phyloP scores from a whole-genome alignment of 2,329 filamentous ascomycete species.

The Sporothrix globosa region DNA sequence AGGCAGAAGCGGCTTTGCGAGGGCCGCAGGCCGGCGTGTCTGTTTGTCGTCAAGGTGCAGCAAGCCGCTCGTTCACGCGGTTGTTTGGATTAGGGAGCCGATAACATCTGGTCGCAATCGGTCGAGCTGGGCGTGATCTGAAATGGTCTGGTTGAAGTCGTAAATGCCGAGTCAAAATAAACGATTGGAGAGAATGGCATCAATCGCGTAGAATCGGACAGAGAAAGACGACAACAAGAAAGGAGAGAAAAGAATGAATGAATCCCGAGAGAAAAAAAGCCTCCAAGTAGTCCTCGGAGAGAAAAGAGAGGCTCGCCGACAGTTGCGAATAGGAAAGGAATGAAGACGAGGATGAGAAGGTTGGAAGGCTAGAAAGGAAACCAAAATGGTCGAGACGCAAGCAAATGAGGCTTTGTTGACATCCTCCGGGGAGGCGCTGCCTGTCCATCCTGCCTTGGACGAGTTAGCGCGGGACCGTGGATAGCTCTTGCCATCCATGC shows the following conservation, averaged over 20 bases:
- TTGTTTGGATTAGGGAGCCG: not conserved
- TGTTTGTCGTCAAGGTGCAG: constrained; percentile 22
- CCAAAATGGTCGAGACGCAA: constrained; percentile 15
- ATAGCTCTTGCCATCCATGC: constrained; percentile 30
- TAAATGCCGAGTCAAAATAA: not conserved
- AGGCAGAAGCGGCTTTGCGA: not conserved
- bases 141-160: not conserved
- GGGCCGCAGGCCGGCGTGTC: not conserved
- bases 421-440: constrained; percentile 24
- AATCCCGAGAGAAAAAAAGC: not conserved
- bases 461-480: constrained; percentile 29
- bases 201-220: not conserved
- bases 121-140: not conserved
- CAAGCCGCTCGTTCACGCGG: constrained; percentile 15
- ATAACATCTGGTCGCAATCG: not conserved
- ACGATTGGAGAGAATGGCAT: not conserved
- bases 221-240: not conserved
- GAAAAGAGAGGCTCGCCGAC: constrained; percentile 3
- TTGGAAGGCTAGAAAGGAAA: constrained; percentile 7
- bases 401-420: constrained; percentile 32
- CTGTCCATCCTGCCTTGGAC: constrained; percentile 26
- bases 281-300: not conserved
- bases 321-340: constrained; percentile 8
- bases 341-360: not conserved
- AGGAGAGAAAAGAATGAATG: not conserved